phyloP scores from a whole-genome alignment of 1,284 basidiomycete genomes.

The Porogramme epimiltina region DNA sequence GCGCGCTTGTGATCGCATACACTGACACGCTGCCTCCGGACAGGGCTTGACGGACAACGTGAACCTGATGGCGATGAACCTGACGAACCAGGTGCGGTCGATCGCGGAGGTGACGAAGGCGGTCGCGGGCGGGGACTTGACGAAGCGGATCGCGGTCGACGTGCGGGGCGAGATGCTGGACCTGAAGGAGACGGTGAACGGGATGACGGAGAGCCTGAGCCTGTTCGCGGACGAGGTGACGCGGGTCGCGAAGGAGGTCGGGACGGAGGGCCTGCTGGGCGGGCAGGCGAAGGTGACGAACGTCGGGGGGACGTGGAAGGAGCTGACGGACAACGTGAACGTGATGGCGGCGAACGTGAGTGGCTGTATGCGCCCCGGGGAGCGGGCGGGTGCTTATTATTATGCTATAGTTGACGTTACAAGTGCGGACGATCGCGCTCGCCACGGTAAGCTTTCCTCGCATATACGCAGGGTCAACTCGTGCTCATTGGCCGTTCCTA shows the following conservation, averaged over 20 bases:
- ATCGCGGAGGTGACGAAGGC: constrained; percentile 89
- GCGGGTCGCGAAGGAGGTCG: constrained; percentile 86
- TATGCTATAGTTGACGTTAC: constrained; percentile 74
- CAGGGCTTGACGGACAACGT: constrained; percentile 78
- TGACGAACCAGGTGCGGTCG: constrained; percentile 90
- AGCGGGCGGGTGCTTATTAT: no score
- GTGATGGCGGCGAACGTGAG: constrained; percentile 83
- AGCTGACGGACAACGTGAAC: constrained; percentile 94
- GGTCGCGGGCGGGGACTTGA: constrained; percentile 87
- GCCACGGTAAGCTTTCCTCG: constrained; percentile 60
- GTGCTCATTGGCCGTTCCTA: not conserved
- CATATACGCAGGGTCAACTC: not conserved
- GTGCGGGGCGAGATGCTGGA: constrained; percentile 92
- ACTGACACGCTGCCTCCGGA: not conserved
- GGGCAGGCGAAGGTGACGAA: constrained; percentile 88
- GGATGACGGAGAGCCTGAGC: constrained; percentile 87
- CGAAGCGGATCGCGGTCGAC: constrained; percentile 88
- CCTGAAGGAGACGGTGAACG: constrained; percentile 86
- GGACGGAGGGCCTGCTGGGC: constrained; percentile 87
- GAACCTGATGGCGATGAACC: constrained; percentile 90
- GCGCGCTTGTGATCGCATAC: not conserved
- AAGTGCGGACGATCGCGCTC: constrained; percentile 94
- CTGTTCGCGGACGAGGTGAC: constrained; percentile 91
- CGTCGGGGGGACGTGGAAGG: constrained; percentile 97
- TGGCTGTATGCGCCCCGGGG: not conserved